These are phyloP conservation scores for Eucalyptus decipiens DNA, from an alignment of 345 rosid genomes.

Conservation along the genomic window DNA sequence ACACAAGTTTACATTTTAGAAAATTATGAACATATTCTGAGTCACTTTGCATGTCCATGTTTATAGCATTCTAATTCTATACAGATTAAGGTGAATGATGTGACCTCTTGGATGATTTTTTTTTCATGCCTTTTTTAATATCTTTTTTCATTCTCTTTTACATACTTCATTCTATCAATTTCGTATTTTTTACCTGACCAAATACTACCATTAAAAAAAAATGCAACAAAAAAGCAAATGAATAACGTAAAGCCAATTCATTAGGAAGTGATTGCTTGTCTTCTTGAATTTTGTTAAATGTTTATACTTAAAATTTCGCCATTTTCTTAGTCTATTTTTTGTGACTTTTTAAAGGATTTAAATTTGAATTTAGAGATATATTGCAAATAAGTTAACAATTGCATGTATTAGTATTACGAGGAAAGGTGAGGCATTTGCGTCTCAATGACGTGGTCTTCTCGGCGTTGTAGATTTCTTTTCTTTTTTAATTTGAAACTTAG, in stretches of 20 bases:
- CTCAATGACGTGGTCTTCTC: neutral
- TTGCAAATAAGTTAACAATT: neutral
- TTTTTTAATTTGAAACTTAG: neutral
- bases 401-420: neutral
- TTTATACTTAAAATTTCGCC: neutral
- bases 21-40: neutral
- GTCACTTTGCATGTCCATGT: neutral
- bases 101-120: neutral
- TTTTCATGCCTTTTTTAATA: neutral
- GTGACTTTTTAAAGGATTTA: neutral
- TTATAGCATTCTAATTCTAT: neutral
- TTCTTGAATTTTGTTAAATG: neutral
- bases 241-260: neutral
- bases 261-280: neutral
- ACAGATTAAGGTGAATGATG: neutral
- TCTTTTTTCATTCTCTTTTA: rapidly evolving
- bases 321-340: neutral
- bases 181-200: neutral
- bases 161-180: neutral
- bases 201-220: rapidly evolving
- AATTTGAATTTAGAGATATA: neutral
- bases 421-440: neutral
- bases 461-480: neutral
- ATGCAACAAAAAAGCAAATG: neutral
- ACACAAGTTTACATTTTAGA: neutral